Evolutionary conservation across 129 eudicot species (phyloP).

Genomic region (Saussurea involucrata): DNA sequence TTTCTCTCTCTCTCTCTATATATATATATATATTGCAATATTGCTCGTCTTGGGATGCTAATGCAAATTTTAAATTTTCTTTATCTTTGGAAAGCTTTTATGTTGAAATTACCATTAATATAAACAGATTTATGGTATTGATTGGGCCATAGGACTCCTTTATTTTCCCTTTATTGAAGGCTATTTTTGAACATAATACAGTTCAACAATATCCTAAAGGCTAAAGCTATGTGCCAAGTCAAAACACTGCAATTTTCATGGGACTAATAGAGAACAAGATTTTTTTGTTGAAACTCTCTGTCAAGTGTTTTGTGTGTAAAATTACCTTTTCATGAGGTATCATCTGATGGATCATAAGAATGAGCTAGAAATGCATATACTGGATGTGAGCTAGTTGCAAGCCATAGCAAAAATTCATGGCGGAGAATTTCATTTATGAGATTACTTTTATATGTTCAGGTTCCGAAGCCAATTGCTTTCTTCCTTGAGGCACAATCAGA

Average conservation of each 20-base stretch:
- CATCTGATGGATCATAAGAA: constrained; percentile 1
- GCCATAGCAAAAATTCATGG: not conserved
- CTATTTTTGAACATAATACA: not conserved
- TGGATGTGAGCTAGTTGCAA: constrained; percentile 1
- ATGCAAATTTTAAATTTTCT: constrained; percentile 1
- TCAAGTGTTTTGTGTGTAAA: not conserved
- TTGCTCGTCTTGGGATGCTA: not conserved
- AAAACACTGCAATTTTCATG: not conserved
- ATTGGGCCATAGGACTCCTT: not conserved
- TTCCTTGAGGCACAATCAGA: constrained; percentile 67
- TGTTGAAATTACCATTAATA: constrained; percentile 1
- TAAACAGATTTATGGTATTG: not conserved
- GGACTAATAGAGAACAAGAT: not conserved
- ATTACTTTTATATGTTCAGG: constrained; percentile 45
- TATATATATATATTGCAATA: no score
- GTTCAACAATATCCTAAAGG: not conserved
- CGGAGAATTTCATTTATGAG: constrained; percentile 1
- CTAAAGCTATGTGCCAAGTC: not conserved
- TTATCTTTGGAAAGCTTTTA: not conserved
- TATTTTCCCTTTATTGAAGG: constrained; percentile 5
- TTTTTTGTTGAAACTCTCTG: not conserved
- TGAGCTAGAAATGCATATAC: not conserved
- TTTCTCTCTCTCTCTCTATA: no score
- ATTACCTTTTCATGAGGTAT: not conserved
- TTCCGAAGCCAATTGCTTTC: constrained; percentile 84